Evolutionary conservation across 2,329 filamentous ascomycete species (phyloP).

Genomic region (Ascocoryne sarcoides): DNA sequence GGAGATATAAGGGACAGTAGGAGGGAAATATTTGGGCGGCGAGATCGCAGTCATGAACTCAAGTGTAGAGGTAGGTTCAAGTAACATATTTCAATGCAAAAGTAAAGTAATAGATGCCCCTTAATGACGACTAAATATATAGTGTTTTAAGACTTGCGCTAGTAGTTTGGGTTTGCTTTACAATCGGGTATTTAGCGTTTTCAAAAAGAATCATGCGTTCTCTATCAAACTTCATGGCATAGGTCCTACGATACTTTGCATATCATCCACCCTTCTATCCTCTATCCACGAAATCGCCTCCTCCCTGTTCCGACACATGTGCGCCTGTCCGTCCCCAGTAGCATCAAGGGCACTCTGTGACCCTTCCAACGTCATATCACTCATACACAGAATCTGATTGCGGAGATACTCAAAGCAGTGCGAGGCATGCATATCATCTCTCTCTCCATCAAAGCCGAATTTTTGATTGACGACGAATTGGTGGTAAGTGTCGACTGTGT

Average conservation of each 20-base stretch:
- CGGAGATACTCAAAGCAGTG: slow-evolving; percentile 30
- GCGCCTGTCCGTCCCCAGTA: slow-evolving; percentile 25
- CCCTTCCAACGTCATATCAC: slow-evolving; percentile 30
- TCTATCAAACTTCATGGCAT: background rate
- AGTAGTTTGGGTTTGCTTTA: too few species aligned
- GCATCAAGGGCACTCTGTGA: slow-evolving; percentile 19
- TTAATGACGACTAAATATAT: too few species aligned
- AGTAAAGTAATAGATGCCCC: too few species aligned
- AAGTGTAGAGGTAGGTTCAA: too few species aligned
- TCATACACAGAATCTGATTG: slow-evolving; percentile 27
- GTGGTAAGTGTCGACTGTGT: slow-evolving; percentile 28
- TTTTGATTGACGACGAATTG: slow-evolving; percentile 23
- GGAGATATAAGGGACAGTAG: too few species aligned
- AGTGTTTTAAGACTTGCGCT: too few species aligned
- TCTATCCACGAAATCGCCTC: slow-evolving; percentile 29
- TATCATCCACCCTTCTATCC: slow-evolving; percentile 27
- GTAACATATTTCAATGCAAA: too few species aligned
- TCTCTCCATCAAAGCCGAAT: slow-evolving; percentile 24
- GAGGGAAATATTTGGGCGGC: too few species aligned
- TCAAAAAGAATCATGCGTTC: background rate
- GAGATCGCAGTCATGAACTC: too few species aligned
- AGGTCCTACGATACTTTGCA: slow-evolving; percentile 28
- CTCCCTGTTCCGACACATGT: slow-evolving; percentile 27
- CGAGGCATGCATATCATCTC: slow-evolving; percentile 24
- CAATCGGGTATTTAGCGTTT: background rate